These are phyloP conservation scores for Phytophthora nicotianae DNA, from an alignment of 352 stramenopile genomes.

Conservation along the genomic window DNA sequence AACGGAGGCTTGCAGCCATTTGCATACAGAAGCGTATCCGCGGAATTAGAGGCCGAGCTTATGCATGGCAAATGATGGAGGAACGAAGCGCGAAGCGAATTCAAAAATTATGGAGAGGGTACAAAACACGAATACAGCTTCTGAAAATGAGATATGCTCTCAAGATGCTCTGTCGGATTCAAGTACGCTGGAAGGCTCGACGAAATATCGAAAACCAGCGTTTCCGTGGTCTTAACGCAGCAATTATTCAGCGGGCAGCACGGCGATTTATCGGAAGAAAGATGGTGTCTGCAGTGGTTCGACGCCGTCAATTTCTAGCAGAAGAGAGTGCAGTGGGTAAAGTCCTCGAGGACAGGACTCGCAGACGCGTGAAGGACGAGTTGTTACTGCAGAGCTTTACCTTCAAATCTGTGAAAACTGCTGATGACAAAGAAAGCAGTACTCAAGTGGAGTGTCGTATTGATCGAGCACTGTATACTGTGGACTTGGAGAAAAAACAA, in stretches of 20 bases:
- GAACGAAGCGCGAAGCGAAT: constrained; percentile 47
- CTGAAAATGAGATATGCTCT: constrained; percentile 48
- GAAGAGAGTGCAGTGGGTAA: constrained; percentile 63
- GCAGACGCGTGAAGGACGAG: constrained; percentile 54
- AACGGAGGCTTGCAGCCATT: constrained; percentile 38
- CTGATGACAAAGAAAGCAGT: constrained; percentile 18
- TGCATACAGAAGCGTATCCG: constrained; percentile 69
- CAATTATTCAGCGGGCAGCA: constrained; percentile 46
- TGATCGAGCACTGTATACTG: constrained; percentile 44
- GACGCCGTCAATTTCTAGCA: constrained; percentile 51
- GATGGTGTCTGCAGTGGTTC: constrained; percentile 46
- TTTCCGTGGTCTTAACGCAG: constrained; percentile 26
- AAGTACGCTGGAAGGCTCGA: constrained; percentile 47
- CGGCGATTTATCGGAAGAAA: constrained; percentile 44
- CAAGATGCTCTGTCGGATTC: constrained; percentile 55
- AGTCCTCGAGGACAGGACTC: constrained; percentile 50
- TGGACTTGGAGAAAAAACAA: constrained; percentile 33
- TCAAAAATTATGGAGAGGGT: constrained; percentile 61
- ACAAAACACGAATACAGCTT: constrained; percentile 49
- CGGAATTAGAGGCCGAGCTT: constrained; percentile 48
- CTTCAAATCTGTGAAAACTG: constrained; percentile 35
- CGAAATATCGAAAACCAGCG: constrained; percentile 36
- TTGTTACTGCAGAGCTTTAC: constrained; percentile 72
- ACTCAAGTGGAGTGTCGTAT: constrained; percentile 31
- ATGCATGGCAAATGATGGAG: constrained; percentile 50